A percentile compares a stretch with the other conserved stretches of the same genome.
phyloP scores from a whole-genome alignment of 805 yeast genomes.

The Candida germanica region DNA sequence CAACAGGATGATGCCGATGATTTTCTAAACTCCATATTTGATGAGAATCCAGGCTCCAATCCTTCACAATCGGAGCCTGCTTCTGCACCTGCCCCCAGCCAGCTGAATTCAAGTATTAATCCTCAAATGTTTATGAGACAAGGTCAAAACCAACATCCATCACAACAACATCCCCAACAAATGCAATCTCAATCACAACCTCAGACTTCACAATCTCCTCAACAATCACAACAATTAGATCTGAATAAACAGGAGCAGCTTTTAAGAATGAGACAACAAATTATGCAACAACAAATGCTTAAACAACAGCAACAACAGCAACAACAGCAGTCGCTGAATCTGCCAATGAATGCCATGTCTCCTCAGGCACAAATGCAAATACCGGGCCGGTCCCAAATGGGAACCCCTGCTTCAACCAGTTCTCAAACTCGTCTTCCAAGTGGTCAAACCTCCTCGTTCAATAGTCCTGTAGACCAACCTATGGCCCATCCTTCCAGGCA shows the following conservation, averaged over 20 bases:
- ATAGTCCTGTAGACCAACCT: conserved; percentile 8
- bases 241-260: conserved; percentile 30
- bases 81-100: conserved; percentile 1
- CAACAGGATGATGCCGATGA: conserved; percentile 19
- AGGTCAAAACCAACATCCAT: conserved; percentile 16
- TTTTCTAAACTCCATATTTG: conserved; percentile 35
- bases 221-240: conserved; percentile 18
- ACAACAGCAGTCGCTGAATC: conserved; percentile 13
- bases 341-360: conserved; percentile 3
- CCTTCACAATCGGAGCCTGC: conserved; percentile 4
- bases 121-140: conserved; percentile 22
- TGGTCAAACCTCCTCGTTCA: conserved; percentile 6
- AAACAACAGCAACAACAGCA: conserved; percentile 17
- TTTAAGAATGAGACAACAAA: conserved; percentile 36
- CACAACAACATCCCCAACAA: conserved; percentile 14
- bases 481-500: conserved; percentile 6
- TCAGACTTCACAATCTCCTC: conserved; percentile 10
- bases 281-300: conserved; percentile 37
- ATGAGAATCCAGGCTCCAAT: conserved; percentile 20
- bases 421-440: conserved; percentile 5
- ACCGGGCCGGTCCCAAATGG: conserved; percentile 7
- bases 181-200: conserved; percentile 13
- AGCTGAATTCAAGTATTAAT: conserved; percentile 8
- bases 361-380: background rate
- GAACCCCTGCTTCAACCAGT: conserved; percentile 6